A percentile compares a stretch with the other conserved stretches of the same genome.
These are phyloP conservation scores for Verbena officinalis DNA, from an alignment of 257 asterid species.

Conservation along the genomic window DNA sequence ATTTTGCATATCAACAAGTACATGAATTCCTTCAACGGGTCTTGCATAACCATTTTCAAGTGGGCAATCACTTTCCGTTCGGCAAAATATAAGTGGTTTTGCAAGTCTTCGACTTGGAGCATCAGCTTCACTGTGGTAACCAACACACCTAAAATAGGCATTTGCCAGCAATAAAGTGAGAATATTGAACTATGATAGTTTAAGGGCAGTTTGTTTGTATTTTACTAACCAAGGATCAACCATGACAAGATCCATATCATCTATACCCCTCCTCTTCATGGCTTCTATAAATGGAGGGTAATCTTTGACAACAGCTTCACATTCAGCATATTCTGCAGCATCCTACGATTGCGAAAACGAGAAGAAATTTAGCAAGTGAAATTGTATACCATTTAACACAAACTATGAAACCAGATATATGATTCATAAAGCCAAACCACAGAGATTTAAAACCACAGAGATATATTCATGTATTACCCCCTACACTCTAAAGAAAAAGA, in stretches of 20 bases:
- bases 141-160: slow-evolving; percentile 51
- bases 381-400: neutral
- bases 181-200: neutral
- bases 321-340: slow-evolving; percentile 82
- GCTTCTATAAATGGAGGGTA: slow-evolving; percentile 73
- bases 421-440: neutral
- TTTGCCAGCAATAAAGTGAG: neutral
- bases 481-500: neutral
- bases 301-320: slow-evolving; percentile 77
- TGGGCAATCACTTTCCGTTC: slow-evolving; percentile 79
- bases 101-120: slow-evolving; percentile 63
- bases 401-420: neutral
- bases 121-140: slow-evolving; percentile 59
- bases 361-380: neutral
- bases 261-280: slow-evolving; percentile 81
- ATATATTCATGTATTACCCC: neutral
- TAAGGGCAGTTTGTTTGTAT: neutral
- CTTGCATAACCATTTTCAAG: slow-evolving; percentile 86
- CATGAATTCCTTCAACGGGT: slow-evolving; percentile 83
- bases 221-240: slow-evolving; percentile 73
- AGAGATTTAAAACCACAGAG: neutral
- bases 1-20: slow-evolving; percentile 64
- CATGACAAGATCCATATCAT: slow-evolving; percentile 80
- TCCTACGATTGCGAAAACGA: slow-evolving; percentile 42
- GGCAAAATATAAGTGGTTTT: slow-evolving; percentile 60